Evolutionary conservation across 2,329 filamentous ascomycete genomes (phyloP).

Genomic region (Venturiaceae sp.): DNA sequence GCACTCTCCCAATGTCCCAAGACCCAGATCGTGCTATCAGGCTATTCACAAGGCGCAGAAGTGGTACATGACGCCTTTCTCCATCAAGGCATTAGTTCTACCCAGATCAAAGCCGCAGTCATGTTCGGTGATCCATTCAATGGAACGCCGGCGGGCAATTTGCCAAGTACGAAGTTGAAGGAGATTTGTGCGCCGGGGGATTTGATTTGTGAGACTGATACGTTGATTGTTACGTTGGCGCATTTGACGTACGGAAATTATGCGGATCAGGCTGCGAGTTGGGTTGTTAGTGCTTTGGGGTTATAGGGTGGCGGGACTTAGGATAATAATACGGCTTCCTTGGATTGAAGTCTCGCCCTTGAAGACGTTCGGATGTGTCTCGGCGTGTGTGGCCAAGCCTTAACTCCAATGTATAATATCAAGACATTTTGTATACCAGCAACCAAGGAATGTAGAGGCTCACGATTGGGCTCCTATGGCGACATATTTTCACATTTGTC

Average conservation of each 20-base stretch:
- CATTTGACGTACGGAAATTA: conserved; percentile 6
- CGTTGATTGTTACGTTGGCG: neutral
- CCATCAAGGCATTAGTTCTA: conserved; percentile 6
- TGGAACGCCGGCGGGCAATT: neutral
- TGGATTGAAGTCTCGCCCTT: no score
- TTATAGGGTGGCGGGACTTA: no score
- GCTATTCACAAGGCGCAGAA: conserved; percentile 23
- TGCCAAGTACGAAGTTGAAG: neutral
- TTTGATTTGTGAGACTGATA: conserved; percentile 4
- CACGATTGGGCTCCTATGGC: no score
- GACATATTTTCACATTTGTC: no score
- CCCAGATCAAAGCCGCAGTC: neutral
- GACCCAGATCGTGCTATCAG: conserved; percentile 22
- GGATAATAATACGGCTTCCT: no score
- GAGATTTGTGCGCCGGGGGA: neutral
- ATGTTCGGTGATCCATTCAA: conserved; percentile 8
- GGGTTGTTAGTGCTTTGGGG: neutral
- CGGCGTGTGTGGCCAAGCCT: no score
- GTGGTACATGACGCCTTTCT: conserved; percentile 15
- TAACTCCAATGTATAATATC: no score
- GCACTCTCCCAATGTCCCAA: conserved; percentile 20
- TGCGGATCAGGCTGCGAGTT: conserved; percentile 5
- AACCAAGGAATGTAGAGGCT: no score
- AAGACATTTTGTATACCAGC: no score
- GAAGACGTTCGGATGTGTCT: no score